Percentiles rank a stretch among this genome's conserved stretches.
Evolutionary conservation across 2,329 filamentous ascomycete genomes (phyloP).

Genomic region (Alternaria conjuncta): DNA sequence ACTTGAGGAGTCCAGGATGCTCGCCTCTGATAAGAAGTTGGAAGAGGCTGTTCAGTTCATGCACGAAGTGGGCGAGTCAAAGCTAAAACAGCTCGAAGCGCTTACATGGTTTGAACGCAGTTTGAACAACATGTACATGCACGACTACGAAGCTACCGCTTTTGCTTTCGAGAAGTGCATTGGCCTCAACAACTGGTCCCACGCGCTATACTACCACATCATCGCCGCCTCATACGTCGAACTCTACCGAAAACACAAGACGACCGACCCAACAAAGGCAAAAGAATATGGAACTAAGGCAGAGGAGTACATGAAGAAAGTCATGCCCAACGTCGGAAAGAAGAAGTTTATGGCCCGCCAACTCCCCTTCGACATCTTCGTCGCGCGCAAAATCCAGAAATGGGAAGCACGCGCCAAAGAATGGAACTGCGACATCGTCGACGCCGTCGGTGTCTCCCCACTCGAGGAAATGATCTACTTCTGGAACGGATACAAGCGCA

Average conservation of each 20-base stretch:
- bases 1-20: conserved; percentile 83
- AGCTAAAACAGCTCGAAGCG: conserved; percentile 87
- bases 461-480: conserved; percentile 91
- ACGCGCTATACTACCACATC: conserved; percentile 87
- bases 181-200: conserved; percentile 80
- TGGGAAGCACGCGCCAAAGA: conserved; percentile 81
- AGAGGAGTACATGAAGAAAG: conserved; percentile 73
- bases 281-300: conserved; percentile 57
- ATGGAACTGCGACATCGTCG: conserved; percentile 69
- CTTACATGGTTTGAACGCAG: conserved; percentile 85
- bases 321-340: conserved; percentile 76
- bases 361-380: conserved; percentile 87
- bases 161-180: conserved; percentile 69
- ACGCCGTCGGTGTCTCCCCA: conserved; percentile 81
- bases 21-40: conserved; percentile 70
- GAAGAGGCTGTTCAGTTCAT: conserved; percentile 72
- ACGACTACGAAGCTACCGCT: conserved; percentile 76
- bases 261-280: conserved; percentile 51
- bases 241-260: conserved; percentile 71
- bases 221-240: conserved; percentile 80
- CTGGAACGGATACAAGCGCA: conserved; percentile 88
- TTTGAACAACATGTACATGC: conserved; percentile 77
- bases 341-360: conserved; percentile 90
- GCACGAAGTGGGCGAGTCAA: conserved; percentile 64
- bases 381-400: conserved; percentile 81